Evolutionary conservation across 345 rosid genomes (phyloP).

Genomic region (Leavenworthia alabamica): DNA sequence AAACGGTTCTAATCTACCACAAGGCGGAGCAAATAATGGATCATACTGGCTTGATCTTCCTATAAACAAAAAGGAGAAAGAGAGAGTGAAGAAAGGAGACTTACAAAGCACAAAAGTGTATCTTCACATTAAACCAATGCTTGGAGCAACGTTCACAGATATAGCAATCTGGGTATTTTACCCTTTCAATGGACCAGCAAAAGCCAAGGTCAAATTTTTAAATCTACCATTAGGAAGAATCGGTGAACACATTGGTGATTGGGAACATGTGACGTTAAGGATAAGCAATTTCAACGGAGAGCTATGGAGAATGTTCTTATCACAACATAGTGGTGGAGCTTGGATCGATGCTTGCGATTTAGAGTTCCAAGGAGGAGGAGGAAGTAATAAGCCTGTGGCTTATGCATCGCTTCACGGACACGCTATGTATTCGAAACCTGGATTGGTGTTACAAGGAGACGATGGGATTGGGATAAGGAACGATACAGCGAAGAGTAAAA

Average conservation of each 20-base stretch:
- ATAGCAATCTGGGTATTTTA: conserved; percentile 67
- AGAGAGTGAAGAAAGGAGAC: conserved; percentile 66
- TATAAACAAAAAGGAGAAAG: conserved; percentile 34
- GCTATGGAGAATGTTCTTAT: conserved; percentile 46
- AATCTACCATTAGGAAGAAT: conserved; percentile 49
- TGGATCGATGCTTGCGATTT: conserved; percentile 66
- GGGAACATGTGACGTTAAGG: conserved; percentile 82
- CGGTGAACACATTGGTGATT: conserved; percentile 83
- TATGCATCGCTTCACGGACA: conserved; percentile 74
- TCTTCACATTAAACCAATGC: conserved; percentile 66
- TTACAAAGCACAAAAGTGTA: conserved; percentile 43
- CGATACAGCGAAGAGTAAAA: conserved; percentile 59
- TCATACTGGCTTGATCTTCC: conserved; percentile 82
- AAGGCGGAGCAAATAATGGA: conserved; percentile 66
- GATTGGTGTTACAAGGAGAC: conserved; percentile 69
- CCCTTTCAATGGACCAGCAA: conserved; percentile 78
- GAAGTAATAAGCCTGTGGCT: conserved; percentile 44
- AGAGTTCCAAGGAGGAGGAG: conserved; percentile 42
- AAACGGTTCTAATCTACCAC: conserved; percentile 81
- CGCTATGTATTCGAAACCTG: conserved; percentile 70
- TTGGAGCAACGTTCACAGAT: conserved; percentile 76
- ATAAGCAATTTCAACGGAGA: conserved; percentile 73
- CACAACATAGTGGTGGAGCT: conserved; percentile 63
- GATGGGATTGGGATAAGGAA: conserved; percentile 57
- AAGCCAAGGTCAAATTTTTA: conserved; percentile 56